Evolutionary conservation across 2,329 filamentous ascomycete species (phyloP), one percentile per base, ranked within the genome.

Genomic region (Penicillium glabrum): DNA sequence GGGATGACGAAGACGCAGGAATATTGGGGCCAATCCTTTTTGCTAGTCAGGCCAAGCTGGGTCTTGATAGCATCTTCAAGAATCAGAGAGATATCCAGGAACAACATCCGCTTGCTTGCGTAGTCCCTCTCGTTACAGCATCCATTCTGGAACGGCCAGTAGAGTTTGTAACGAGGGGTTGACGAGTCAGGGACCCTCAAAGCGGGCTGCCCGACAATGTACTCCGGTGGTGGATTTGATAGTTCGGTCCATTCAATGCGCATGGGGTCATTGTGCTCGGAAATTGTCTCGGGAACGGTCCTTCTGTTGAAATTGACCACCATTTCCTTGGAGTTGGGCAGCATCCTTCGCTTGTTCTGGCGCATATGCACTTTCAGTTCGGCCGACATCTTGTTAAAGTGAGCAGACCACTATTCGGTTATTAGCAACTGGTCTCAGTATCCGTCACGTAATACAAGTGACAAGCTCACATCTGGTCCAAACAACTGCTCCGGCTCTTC

Each of bases 1-100:
- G 95, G 95, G 46, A 99, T 96, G 61, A 99, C 88, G 69, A 98
- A 91, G n/a, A 97, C 93, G 66, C 92, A 97, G 67, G 90, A 95
- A 75, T 97, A 98, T 72, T 96, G 90, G 53, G 84, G 84, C 87
- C 93, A 96, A 51, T 93, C 87, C 66, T 88, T 89, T 67, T 89
- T 89, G 61, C 86, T 87, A 27, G 83, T 87, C 43, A 97, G 75
- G 1, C 89, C 90, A 9, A 98, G 82, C 68, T 98, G 91, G n/a
- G 85, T 86, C 62, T 88, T 88, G 67, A 99, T 88, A 1, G 92
- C 90, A 62, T 92, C 89, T 69, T 96, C 91, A 13, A 98, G 77
- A 31, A 98, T 88, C 13, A 89, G 86, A 66, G 95, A 90, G 55
- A 98, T 89, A 69, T 98, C 95, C 68, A 95, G 85, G 69, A 89